Percentiles rank a stretch among this genome's conserved stretches.
Evolutionary conservation across 148 eudicot species (phyloP).

Genomic region (Rhododendron mucronatum): DNA sequence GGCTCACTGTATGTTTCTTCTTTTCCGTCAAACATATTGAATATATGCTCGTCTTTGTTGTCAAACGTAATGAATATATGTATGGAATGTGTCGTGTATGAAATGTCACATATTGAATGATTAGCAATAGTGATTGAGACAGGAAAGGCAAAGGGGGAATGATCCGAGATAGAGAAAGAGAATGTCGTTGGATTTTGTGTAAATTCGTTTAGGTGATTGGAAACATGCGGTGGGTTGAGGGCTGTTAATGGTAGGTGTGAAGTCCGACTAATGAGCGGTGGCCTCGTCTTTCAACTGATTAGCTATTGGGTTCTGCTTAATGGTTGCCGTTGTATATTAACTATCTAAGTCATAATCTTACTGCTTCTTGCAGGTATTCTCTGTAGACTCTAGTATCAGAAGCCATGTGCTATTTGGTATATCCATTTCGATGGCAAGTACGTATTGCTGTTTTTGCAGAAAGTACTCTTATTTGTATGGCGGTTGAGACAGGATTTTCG

Average conservation of each 20-base stretch:
- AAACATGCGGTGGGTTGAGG: not conserved
- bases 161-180: too few species aligned
- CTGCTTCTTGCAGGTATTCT: constrained; percentile 66
- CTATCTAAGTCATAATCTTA: constrained; percentile 1
- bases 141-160: too few species aligned
- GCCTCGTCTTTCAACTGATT: not conserved
- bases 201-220: not conserved
- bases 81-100: too few species aligned
- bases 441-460: not conserved
- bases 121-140: too few species aligned
- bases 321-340: not conserved
- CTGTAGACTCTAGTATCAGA: constrained; percentile 89
- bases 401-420: constrained; percentile 88
- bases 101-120: too few species aligned
- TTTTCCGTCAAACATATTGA: too few species aligned
- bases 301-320: not conserved
- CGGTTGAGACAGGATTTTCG: not conserved
- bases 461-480: not conserved
- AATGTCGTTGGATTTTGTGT: not conserved
- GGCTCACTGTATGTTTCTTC: too few species aligned
- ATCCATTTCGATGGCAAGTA: constrained; percentile 99
- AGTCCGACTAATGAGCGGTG: not conserved
- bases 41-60: too few species aligned
- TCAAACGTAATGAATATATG: too few species aligned
- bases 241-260: not conserved